Percentiles rank a stretch among this genome's conserved stretches.
Conservation (phyloP, 495 filamentous ascomycete genomes). For the Daldinia loculata region DNA sequence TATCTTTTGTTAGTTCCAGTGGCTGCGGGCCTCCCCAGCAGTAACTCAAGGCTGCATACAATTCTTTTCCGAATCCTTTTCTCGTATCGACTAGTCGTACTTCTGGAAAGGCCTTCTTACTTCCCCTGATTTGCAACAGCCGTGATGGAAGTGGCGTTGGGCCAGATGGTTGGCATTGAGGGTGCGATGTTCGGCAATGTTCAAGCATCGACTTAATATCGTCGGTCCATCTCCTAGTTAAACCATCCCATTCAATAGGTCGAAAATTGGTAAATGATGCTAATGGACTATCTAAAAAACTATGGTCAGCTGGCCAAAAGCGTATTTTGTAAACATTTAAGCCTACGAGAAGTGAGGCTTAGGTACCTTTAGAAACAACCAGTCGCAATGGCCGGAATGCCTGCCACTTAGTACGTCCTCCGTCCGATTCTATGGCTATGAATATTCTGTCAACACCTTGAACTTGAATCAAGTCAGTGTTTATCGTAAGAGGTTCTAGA, state of each 20-base stretch:
- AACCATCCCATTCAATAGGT: slow-evolving; percentile 12
- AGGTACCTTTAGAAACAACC: slow-evolving; percentile 7
- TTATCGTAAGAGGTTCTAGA: slow-evolving; percentile 14
- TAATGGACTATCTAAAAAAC: slow-evolving; percentile 7
- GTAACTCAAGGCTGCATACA: slow-evolving; percentile 20
- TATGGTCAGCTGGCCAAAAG: background rate
- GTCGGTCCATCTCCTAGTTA: slow-evolving; percentile 2
- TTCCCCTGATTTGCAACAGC: slow-evolving; percentile 5
- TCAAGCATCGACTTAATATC: slow-evolving; percentile 12
- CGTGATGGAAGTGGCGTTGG: slow-evolving; percentile 14
- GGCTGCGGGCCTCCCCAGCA: slow-evolving; percentile 35
- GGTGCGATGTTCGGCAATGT: slow-evolving; percentile 9
- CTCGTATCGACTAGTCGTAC: background rate
- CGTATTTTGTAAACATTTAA: background rate
- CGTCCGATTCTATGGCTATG: slow-evolving; percentile 12
- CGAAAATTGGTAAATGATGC: slow-evolving; percentile 19
- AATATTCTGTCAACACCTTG: slow-evolving; percentile 13
- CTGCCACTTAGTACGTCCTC: slow-evolving; percentile 14
- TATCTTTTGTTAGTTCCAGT: slow-evolving; percentile 20
- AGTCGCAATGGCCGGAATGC: slow-evolving; percentile 11
- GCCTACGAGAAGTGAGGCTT: background rate
- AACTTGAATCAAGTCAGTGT: background rate
- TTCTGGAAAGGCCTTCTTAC: background rate
- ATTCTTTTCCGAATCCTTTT: background rate
- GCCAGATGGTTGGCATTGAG: slow-evolving; percentile 12